Base-by-base conservation (phyloP, 257 asterid species). In the Penstemon newberryi region DNA sequence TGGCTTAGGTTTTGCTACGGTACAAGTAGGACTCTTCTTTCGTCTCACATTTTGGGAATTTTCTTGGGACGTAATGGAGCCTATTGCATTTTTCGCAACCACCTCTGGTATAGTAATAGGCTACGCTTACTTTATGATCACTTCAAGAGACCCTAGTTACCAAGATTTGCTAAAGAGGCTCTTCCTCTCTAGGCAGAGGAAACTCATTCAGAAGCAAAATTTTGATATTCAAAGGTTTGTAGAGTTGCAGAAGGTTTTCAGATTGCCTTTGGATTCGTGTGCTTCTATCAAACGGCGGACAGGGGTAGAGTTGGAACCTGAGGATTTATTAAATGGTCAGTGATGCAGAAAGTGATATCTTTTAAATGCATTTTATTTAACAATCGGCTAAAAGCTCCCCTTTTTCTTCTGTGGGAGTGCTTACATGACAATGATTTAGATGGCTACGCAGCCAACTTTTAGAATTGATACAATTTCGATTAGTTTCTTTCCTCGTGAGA, bases 61-160 rank as follows among this genome's bases (percentile, higher is more conserved):
- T 38, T 79, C 90, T 0, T 88, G 95, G 95, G 92, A 88, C 66
- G 95, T 88, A 5, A 88, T 88, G 92, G 95, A 88, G 69, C 95
- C 95, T 8, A 82, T 88, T 62, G 79, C 90, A 4, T 85, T 81
- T 59, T 85, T 80, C 70, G 62, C 85, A 0, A 82, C 92, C 18
- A 44, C 90, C 0, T 58, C 85, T 0, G 82, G 86, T 61, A 67
- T 85, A 58, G 77, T 88, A 49, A 66, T 75, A 1, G 85, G 87
- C 59, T 86, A 84, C 57, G 82, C 85, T 55, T 86, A 84, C 72
- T 86, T 82, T 83, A 66, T 88, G 57, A 56, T 69, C 77, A 88
- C 92, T 0, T 70, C 90, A 0, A 78, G 84, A 38, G 95, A 88
- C 73, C 92, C 90, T 0, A 72, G 81, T 43, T 85, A 85, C 63